A percentile compares a stretch with the other conserved stretches of the same genome.
These are phyloP conservation scores for Starmera amethionina DNA, from an alignment of 805 yeast species.

Conservation along the genomic window DNA sequence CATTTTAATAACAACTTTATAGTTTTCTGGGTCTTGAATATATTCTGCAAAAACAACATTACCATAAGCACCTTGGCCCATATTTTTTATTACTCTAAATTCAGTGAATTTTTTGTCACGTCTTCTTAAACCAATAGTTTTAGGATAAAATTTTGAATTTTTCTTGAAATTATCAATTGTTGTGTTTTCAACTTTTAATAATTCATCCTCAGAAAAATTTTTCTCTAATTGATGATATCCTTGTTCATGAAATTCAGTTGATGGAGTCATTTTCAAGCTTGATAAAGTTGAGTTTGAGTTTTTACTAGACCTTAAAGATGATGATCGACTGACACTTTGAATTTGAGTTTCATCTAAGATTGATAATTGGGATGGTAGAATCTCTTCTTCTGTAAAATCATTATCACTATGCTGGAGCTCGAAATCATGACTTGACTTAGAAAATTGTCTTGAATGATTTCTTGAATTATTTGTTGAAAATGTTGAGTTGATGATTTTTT, in stretches of 20 bases:
- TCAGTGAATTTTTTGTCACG: slow-evolving; percentile 65
- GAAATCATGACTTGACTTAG: not conserved
- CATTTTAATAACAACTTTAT: slow-evolving; percentile 73
- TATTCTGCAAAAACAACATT: slow-evolving; percentile 77
- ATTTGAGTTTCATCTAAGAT: slow-evolving; percentile 29
- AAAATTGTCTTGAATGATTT: too few species aligned
- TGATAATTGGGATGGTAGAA: slow-evolving; percentile 29
- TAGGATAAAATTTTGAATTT: slow-evolving; percentile 26
- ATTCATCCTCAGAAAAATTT: slow-evolving; percentile 25
- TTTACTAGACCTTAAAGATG: slow-evolving; percentile 14
- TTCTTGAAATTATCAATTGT: slow-evolving; percentile 26
- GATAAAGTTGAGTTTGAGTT: slow-evolving; percentile 11
- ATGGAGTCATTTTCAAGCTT: slow-evolving; percentile 2
- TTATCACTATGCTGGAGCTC: slow-evolving; percentile 12
- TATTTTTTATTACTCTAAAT: slow-evolving; percentile 57
- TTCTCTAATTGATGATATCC: slow-evolving; percentile 7
- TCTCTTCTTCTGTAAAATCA: slow-evolving; percentile 21
- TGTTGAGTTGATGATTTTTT: too few species aligned
- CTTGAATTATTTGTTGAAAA: too few species aligned
- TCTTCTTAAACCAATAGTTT: slow-evolving; percentile 53
- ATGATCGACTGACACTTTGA: slow-evolving; percentile 16
- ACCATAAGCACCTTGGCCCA: slow-evolving; percentile 98
- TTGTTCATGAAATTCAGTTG: slow-evolving; percentile 2
- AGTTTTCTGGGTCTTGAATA: slow-evolving; percentile 41
- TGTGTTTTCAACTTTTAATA: slow-evolving; percentile 36